Conservation (phyloP, 345 rosid genomes). For the Hibiscus syriacus region DNA sequence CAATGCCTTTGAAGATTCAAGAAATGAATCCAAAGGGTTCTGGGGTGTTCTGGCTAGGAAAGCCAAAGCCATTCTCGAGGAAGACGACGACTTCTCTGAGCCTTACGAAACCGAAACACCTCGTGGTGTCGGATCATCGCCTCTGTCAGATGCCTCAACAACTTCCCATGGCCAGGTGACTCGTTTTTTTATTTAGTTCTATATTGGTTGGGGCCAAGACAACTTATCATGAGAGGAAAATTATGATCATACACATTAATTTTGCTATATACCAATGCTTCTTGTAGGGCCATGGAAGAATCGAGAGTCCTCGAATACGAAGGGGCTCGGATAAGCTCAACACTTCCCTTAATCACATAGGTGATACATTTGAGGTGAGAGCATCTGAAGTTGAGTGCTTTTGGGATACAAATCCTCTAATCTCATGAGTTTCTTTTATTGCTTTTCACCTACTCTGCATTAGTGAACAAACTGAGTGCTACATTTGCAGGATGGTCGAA, state of each 20-base stretch:
- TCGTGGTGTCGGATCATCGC: neutral
- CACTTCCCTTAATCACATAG: constrained; percentile 74
- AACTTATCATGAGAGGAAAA: neutral
- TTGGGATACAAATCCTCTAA: too few relatives aligned
- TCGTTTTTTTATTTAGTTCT: neutral
- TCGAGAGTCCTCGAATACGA: constrained; percentile 56
- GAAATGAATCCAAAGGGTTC: constrained; percentile 59
- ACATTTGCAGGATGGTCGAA: constrained; percentile 66
- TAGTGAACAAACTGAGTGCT: too few relatives aligned
- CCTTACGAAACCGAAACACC: neutral
- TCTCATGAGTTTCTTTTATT: too few relatives aligned
- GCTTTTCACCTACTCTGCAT: too few relatives aligned
- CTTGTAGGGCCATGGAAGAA: too few relatives aligned
- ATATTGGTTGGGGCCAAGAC: neutral
- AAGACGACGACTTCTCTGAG: constrained; percentile 27
- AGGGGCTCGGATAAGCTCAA: constrained; percentile 69
- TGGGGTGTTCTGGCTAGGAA: constrained; percentile 88
- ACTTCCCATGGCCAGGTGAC: neutral
- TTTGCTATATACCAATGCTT: neutral
- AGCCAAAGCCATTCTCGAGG: constrained; percentile 81
- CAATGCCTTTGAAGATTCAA: constrained; percentile 37
- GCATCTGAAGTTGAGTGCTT: neutral
- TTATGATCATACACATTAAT: neutral
- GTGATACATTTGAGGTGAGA: constrained; percentile 72
- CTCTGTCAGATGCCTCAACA: neutral